These are phyloP conservation scores for Hypoxylon rickii DNA, from an alignment of 495 filamentous ascomycete genomes.

Conservation along the genomic window DNA sequence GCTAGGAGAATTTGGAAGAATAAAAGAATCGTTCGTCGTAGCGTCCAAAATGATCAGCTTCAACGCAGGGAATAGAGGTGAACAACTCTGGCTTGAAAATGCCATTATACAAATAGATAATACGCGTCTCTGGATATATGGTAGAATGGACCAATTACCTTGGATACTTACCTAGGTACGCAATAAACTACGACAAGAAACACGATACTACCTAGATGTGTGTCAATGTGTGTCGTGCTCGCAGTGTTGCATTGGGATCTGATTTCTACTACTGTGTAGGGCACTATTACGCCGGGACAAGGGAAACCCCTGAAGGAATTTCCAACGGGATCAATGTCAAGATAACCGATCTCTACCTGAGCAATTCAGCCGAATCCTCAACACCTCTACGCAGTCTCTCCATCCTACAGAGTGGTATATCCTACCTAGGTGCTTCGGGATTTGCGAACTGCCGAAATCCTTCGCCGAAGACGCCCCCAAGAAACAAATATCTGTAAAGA, in stretches of 20 bases:
- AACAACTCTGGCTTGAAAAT: not conserved
- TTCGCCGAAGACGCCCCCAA: no score
- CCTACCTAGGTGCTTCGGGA: no score
- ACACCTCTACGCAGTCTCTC: no score
- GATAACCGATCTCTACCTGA: constrained; percentile 20
- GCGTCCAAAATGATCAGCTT: not conserved
- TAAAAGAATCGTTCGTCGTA: not conserved
- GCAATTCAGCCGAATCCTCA: no score
- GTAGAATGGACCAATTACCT: no score
- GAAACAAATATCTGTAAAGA: no score
- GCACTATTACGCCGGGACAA: constrained; percentile 7
- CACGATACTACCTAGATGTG: not conserved
- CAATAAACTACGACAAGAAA: constrained; percentile 7
- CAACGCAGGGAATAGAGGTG: not conserved
- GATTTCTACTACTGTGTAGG: not conserved
- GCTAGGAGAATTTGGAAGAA: not conserved
- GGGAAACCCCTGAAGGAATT: constrained; percentile 8
- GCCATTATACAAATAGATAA: not conserved
- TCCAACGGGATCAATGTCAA: constrained; percentile 12
- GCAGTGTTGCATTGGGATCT: constrained; percentile 21
- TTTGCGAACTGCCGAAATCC: no score
- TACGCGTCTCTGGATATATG: not conserved
- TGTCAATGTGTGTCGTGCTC: not conserved
- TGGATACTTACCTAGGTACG: no score
- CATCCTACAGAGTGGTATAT: no score